phyloP scores from a whole-genome alignment of 2,329 filamentous ascomycete species.

The Diaporthe sp. region DNA sequence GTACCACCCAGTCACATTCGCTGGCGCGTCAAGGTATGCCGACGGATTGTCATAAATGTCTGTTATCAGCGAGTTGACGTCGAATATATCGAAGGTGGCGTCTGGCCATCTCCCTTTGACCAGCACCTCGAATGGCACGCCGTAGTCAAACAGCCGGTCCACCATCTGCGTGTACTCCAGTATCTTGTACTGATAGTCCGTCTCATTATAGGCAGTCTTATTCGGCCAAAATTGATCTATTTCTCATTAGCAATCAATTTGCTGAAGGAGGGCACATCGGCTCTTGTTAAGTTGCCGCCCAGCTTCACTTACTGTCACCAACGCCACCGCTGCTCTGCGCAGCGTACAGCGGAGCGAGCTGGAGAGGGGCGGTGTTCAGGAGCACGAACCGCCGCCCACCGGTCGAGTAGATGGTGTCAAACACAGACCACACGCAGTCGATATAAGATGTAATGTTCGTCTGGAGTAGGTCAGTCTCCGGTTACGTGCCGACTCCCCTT shows the following conservation, averaged over 20 bases:
- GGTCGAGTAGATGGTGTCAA: constrained; percentile 74
- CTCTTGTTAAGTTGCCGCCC: background rate
- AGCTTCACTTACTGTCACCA: constrained; percentile 46
- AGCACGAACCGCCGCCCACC: constrained; percentile 81
- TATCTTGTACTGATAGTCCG: constrained; percentile 63
- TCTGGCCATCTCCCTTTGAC: constrained; percentile 66
- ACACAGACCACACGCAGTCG: constrained; percentile 75
- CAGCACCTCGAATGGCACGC: constrained; percentile 61
- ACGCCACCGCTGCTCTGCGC: constrained; percentile 58
- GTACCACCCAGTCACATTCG: constrained; percentile 72
- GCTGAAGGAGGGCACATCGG: background rate
- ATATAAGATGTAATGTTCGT: constrained; percentile 76
- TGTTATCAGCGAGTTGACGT: constrained; percentile 74
- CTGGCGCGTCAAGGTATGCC: constrained; percentile 73
- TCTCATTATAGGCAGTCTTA: constrained; percentile 62
- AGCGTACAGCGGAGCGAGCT: constrained; percentile 78
- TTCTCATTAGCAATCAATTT: background rate
- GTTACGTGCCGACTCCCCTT: too few species aligned
- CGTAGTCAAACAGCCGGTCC: constrained; percentile 65
- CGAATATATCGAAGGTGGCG: constrained; percentile 75
- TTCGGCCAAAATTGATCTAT: constrained; percentile 59
- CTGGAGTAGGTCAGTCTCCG: background rate
- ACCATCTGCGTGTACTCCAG: constrained; percentile 63
- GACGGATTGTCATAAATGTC: constrained; percentile 75
- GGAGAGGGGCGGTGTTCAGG: constrained; percentile 77